Base-by-base conservation (phyloP, 1,284 basidiomycete genomes). In the Takashimella koratensis region DNA sequence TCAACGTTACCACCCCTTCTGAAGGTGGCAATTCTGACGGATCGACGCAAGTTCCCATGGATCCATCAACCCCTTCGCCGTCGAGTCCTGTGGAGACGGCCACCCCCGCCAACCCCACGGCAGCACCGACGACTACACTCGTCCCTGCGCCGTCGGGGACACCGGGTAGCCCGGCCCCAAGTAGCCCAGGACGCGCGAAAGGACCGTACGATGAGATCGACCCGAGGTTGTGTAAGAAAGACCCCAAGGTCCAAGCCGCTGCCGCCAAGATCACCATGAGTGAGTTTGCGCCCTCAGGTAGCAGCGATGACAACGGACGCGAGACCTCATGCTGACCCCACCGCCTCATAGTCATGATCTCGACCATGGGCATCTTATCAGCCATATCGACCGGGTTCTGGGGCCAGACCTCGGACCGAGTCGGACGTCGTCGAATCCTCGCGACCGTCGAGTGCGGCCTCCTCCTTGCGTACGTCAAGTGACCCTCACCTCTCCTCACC, bases 311-410 rank as follows among this genome's bases (percentile, higher is more conserved):
- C n/a, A n/a, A n/a, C n/a, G n/a, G n/a, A n/a, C n/a, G n/a, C n/a
- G n/a, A n/a, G n/a, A n/a, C n/a, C n/a, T n/a, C n/a, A n/a, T n/a
- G n/a, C n/a, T n/a, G n/a, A n/a, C 43, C 61, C 55, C 20, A 67
- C 64, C 5, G 65, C 66, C 12, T 66, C 66, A 0, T 49, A 73
- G 85, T 80, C 26, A 83, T 90, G 68, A 88, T 85, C 0, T 83
- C 86, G 5, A 84, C 81, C 4, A 86, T 87, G 81, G 92, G 92
- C n/a, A 65, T 85, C 4, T 80, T 94, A 3, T 86, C 87, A 3
- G 90, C 88, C 0, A 72, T 93, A 27, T 91, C 88, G 1, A 90
- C 90, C 0, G 88, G 87, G 8, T 90, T 85, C 81, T 96, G 92
- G 92, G 88, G 88, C 36, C 82, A 83, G 54, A 86, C 86, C 44